Conservation (phyloP, 768 basidiomycete species). For the Boletales sp. region DNA sequence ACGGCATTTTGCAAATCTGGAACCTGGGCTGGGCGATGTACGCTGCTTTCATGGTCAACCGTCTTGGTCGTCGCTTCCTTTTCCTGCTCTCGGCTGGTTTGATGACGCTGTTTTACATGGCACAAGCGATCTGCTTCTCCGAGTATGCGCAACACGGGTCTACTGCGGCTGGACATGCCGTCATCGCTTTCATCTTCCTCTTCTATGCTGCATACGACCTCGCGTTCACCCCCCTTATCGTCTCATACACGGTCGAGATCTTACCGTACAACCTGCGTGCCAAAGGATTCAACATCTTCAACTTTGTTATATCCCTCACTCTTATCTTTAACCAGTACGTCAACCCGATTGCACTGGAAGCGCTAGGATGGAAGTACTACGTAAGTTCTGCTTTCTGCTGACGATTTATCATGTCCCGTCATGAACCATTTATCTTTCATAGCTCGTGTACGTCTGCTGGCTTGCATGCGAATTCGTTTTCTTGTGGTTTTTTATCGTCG, state of each 20-base stretch:
- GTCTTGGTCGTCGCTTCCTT: constrained; percentile 63
- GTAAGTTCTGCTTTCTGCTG: constrained; percentile 28
- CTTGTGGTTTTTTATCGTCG: constrained; percentile 63
- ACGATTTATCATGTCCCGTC: too few species aligned
- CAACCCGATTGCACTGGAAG: constrained; percentile 72
- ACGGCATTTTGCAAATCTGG: constrained; percentile 83
- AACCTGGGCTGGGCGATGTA: constrained; percentile 61
- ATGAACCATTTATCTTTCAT: background rate
- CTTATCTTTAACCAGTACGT: constrained; percentile 90
- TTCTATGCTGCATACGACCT: constrained; percentile 78
- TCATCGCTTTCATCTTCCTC: constrained; percentile 83
- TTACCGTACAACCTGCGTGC: constrained; percentile 79
- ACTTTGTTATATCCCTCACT: constrained; percentile 70
- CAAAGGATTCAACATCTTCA: constrained; percentile 82
- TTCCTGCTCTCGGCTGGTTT: constrained; percentile 58
- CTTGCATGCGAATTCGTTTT: constrained; percentile 62
- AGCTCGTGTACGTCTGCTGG: constrained; percentile 72
- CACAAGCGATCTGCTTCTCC: constrained; percentile 67
- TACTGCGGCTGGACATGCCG: constrained; percentile 54
- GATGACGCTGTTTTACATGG: constrained; percentile 64
- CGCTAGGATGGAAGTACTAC: constrained; percentile 75
- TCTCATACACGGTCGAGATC: constrained; percentile 87
- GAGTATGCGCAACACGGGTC: constrained; percentile 44
- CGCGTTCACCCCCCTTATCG: constrained; percentile 83
- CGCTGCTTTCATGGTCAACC: constrained; percentile 62